A percentile compares a stretch with the other conserved stretches of the same genome.
Evolutionary conservation across 352 stramenopile genomes (phyloP).

Genomic region (Phytophthora chlamydospora): DNA sequence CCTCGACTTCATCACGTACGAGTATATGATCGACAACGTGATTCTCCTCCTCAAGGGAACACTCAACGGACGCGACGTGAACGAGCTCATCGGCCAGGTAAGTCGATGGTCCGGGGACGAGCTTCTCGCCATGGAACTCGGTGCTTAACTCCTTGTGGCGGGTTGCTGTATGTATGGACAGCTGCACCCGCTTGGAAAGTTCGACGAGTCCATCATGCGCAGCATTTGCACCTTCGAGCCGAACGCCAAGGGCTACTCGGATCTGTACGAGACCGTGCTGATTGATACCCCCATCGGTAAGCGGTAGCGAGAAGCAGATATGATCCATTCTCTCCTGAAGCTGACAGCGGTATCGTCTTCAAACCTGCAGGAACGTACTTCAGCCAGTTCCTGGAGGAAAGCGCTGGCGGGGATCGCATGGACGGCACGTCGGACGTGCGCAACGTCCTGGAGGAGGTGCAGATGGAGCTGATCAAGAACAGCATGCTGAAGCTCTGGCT

Average conservation of each 20-base stretch:
- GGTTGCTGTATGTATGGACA: conserved; percentile 39
- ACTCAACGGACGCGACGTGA: conserved; percentile 95
- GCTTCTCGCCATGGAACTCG: neutral
- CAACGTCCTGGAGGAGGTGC: conserved; percentile 98
- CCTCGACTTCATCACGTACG: conserved; percentile 98
- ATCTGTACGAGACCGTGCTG: conserved; percentile 99
- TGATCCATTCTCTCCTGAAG: neutral
- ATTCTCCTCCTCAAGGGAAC: conserved; percentile 99
- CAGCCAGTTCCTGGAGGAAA: conserved; percentile 97
- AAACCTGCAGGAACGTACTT: conserved; percentile 95
- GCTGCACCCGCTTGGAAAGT: conserved; percentile 98
- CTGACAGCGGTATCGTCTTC: conserved; percentile 3
- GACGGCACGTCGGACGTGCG: conserved; percentile 90
- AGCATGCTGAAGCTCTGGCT: conserved; percentile 98
- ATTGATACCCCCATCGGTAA: conserved; percentile 98
- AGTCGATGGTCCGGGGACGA: neutral
- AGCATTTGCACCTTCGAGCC: conserved; percentile 98
- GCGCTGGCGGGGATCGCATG: conserved; percentile 81
- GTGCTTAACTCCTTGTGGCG: conserved; percentile 4
- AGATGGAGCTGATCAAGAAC: conserved; percentile 99
- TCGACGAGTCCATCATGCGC: conserved; percentile 99
- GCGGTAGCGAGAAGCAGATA: neutral
- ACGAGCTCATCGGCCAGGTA: conserved; percentile 96
- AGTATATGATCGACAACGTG: conserved; percentile 99
- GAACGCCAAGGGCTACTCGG: conserved; percentile 97